Evolutionary conservation across 2,329 filamentous ascomycete genomes (phyloP).

Genomic region (Aschersonia sp.): DNA sequence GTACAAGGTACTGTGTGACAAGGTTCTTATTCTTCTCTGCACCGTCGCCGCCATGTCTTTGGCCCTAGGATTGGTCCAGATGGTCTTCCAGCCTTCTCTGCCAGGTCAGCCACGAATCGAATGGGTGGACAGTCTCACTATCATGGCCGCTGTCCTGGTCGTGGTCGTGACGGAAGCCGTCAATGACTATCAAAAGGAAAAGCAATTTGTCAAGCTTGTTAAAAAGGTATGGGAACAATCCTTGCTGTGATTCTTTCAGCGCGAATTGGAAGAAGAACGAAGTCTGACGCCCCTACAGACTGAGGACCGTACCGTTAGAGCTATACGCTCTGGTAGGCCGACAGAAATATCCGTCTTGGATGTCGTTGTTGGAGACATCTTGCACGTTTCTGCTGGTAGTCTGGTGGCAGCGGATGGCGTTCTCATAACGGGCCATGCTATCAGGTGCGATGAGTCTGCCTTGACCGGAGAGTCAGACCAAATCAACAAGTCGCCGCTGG

Average conservation of each 20-base stretch:
- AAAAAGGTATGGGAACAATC: constrained; percentile 15
- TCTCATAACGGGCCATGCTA: constrained; percentile 38
- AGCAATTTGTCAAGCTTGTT: constrained; percentile 50
- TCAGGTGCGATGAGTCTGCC: constrained; percentile 58
- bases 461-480: constrained; percentile 61
- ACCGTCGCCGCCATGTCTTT: constrained; percentile 52
- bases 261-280: not conserved
- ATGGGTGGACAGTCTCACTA: constrained; percentile 58
- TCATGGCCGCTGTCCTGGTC: constrained; percentile 14
- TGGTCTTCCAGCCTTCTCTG: constrained; percentile 32
- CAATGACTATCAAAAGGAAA: constrained; percentile 56
- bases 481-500: constrained; percentile 48
- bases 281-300: constrained; percentile 19
- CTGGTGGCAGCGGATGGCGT: constrained; percentile 58
- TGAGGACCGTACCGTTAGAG: constrained; percentile 47
- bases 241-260: too few species aligned
- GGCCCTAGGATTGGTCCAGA: constrained; percentile 53
- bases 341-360: constrained; percentile 52
- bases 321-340: constrained; percentile 51
- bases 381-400: constrained; percentile 56
- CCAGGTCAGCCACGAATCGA: constrained; percentile 32
- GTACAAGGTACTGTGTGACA: constrained; percentile 2
- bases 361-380: constrained; percentile 54
- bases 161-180: constrained; percentile 16
- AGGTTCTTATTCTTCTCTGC: constrained; percentile 49